Conservation (phyloP, 169 alveolate species). For the Theileria parva region DNA sequence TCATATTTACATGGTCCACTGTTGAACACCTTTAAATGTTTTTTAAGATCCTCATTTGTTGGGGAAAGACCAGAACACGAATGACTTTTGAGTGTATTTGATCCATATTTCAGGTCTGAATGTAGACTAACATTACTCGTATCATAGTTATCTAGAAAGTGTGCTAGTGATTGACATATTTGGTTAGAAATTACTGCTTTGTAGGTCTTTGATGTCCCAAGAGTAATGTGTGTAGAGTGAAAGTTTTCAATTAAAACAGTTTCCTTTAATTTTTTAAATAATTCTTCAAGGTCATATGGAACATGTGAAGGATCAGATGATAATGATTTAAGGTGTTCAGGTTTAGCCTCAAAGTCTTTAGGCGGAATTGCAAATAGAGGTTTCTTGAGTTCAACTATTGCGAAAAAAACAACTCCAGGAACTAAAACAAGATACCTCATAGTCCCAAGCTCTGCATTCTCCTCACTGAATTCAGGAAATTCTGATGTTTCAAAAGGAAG, state of each 20-base stretch:
- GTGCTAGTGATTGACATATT: conserved; percentile 36
- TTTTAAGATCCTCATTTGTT: conserved; percentile 23
- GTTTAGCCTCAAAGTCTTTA: conserved; percentile 31
- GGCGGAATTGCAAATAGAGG: conserved; percentile 46
- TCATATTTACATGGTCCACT: conserved; percentile 25
- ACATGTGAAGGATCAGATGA: neutral
- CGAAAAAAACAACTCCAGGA: conserved; percentile 60
- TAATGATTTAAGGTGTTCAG: neutral
- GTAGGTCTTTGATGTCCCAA: conserved; percentile 54
- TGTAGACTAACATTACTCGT: neutral
- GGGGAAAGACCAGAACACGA: neutral
- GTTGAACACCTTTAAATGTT: conserved; percentile 15
- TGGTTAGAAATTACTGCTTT: conserved; percentile 57
- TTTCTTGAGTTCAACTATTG: conserved; percentile 37
- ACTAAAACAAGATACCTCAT: conserved; percentile 52
- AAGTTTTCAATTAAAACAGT: conserved; percentile 44
- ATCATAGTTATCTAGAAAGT: conserved; percentile 12
- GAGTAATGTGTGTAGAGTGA: conserved; percentile 61
- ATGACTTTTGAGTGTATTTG: neutral
- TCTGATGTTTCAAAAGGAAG: conserved; percentile 27
- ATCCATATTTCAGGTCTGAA: neutral
- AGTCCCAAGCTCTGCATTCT: neutral
- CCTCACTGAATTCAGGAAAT: neutral
- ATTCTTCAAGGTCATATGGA: conserved; percentile 9
- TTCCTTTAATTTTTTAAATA: conserved; percentile 9